Base-by-base conservation (phyloP, 345 rosid genomes). In the Eucalyptus paniculata region DNA sequence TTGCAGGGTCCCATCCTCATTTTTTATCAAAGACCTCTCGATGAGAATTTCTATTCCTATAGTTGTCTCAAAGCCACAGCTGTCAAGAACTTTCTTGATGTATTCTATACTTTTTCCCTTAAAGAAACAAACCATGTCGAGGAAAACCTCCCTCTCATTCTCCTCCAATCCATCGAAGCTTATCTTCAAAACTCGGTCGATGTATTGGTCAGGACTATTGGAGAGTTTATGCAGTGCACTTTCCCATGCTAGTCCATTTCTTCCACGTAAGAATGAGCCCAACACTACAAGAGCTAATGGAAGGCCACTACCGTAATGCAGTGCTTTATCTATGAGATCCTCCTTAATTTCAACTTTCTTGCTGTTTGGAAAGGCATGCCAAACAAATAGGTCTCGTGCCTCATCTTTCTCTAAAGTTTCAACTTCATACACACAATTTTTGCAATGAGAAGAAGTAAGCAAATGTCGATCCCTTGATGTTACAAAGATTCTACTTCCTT, bases 181-280 rank as follows among this genome's bases (percentile, higher is more conserved):
- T 58, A 0, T 58, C 65, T 58, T 58, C 1, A 58, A 1, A 58
- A 58, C 14, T 10, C 1, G 3, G 10, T 58, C 1, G 7, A 58
- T 58, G 9, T 1, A 1, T 10, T 23, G 0, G n/a, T 2, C 14
- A 5, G 1, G 14, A 10, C 65, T 10, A 0, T 21, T 0, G 3
- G 2, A 58, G n/a, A 58, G 65, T 4, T 58, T 10, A 24, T 0
- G 14, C 0, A 24, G 14, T 0, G 14, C n/a, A 24, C 30, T 58
- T 24, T 58, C 13, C 65, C 65, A 58, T 58, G 6, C n/a, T 9
- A 0, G 65, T 5, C 10, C 14, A 0, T 24, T 4, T 58, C 3
- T 58, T 58, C 3, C n/a, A 24, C 3, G 1, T 58, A 56, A 56
- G 30, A 24, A 9, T 24, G 65, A 58, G 65, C 65, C 65, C 3